Evolutionary conservation across 768 basidiomycete genomes (phyloP), one percentile per base, ranked within the genome.

Genomic region (Leccinum arenicola): DNA sequence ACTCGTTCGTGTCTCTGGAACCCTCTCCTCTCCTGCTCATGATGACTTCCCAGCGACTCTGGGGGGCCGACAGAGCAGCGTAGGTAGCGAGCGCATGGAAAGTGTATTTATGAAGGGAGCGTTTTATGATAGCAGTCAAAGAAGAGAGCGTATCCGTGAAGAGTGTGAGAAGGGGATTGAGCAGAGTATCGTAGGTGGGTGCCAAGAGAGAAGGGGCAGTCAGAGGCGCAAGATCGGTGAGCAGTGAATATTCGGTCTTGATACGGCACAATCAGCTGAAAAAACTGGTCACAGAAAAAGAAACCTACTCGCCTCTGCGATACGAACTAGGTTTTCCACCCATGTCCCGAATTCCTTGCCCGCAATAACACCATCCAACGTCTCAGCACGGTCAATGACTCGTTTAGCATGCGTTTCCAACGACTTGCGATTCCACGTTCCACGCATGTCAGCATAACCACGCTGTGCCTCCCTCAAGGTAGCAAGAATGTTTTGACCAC

Each of bases 371-470:
- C 85, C 78, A 60, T 90, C 88, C 8, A 85, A 76, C 0, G 81
- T 87, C 58, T 91, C 89, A 1, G 87, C 85, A 12, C 89, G 75
- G 35, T 89, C 89, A 1, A 91, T 75, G 9, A 88, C 77, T 9
- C 88, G 77, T 64, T 86, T 87, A 3, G 83, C 88, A 63, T 86
- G 85, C 7, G 77, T 77, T 66, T 93, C 92, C 21, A 93, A 70
- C 55, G 89, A 88, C 66, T 87, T 91, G 61, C 81, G 81, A 45
- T 78, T 80, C 92, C 92, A 93, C 12, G 77, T 79, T 11, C 91
- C 90, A 27, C 92, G 82, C 90, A 93, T 93, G 63, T 93, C 91
- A 0, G 89, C 91, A 61, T 90, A 93, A 1, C 91, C 91, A 56
- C 80, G 80, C 72, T 91, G 90, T 6, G 90, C 89, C 19, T 93